Evolutionary conservation across 1,139 yeast genomes (phyloP).

Genomic region (Sugiyamaella paludigena): DNA sequence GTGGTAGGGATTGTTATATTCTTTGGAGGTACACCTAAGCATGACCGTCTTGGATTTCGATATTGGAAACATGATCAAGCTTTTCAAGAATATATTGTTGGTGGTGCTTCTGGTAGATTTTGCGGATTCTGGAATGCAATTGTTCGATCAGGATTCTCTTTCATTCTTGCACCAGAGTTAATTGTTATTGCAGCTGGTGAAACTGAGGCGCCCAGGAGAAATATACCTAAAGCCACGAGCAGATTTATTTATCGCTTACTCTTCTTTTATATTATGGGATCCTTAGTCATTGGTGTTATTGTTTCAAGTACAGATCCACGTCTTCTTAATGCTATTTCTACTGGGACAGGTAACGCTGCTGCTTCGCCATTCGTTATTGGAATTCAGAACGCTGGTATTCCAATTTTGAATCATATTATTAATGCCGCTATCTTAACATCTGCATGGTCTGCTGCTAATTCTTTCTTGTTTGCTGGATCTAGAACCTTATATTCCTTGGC

Average conservation of each 20-base stretch:
- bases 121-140: conserved; percentile 63
- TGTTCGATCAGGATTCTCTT: conserved; percentile 57
- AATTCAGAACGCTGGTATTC: conserved; percentile 51
- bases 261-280: conserved; percentile 53
- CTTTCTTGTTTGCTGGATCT: conserved; percentile 43
- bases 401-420: conserved; percentile 59
- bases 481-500: conserved; percentile 45
- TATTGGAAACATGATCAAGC: conserved; percentile 75
- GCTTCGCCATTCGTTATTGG: conserved; percentile 71
- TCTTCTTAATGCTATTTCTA: conserved; percentile 42
- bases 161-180: conserved; percentile 63
- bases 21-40: conserved; percentile 70
- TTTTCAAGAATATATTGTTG: conserved; percentile 43
- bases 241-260: conserved; percentile 62
- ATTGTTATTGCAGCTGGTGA: conserved; percentile 77
- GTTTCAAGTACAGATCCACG: conserved; percentile 54
- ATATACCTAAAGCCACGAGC: conserved; percentile 60
- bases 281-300: conserved; percentile 54
- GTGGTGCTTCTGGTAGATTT: conserved; percentile 53
- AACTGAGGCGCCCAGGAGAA: conserved; percentile 62
- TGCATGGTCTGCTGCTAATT: conserved; percentile 49
- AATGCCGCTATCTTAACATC: conserved; percentile 65
- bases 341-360: conserved; percentile 49
- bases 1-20: conserved; percentile 65
- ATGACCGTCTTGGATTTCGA: conserved; percentile 63